Evolutionary conservation across 2,329 filamentous ascomycete genomes (phyloP).

Genomic region (Aspergillus fumigatiaffinis): DNA sequence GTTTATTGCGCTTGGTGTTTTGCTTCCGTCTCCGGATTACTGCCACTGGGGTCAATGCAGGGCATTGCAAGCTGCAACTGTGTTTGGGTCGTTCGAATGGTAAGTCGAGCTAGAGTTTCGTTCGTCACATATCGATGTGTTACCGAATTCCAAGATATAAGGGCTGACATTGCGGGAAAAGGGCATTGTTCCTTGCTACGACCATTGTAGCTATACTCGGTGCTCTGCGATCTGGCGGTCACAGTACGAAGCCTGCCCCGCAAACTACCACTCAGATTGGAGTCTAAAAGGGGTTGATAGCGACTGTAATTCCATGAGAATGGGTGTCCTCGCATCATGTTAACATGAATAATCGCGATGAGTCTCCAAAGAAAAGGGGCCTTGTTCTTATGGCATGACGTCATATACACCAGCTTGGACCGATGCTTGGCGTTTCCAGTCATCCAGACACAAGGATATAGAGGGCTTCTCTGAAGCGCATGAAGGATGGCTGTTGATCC

Average conservation of each 20-base stretch:
- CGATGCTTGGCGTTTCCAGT: not conserved
- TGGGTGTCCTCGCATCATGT: not conserved
- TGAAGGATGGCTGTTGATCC: not conserved
- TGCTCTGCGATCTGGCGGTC: conserved; percentile 39
- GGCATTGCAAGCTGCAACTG: conserved; percentile 51
- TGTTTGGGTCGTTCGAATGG: conserved; percentile 49
- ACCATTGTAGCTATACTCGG: conserved; percentile 48
- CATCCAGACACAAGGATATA: not conserved
- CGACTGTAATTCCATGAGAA: not conserved
- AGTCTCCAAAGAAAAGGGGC: not conserved
- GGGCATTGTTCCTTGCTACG: conserved; percentile 47
- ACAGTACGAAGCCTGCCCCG: conserved; percentile 20
- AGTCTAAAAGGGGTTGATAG: conserved; percentile 2
- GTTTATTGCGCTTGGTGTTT: conserved; percentile 70
- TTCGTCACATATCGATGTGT: not conserved
- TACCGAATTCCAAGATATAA: not conserved
- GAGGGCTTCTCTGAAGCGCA: not conserved
- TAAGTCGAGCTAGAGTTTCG: conserved; percentile 21
- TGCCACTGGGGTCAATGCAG: conserved; percentile 57
- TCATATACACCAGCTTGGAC: not conserved
- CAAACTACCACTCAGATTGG: conserved; percentile 18
- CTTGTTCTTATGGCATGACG: not conserved
- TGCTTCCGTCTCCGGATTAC: conserved; percentile 53
- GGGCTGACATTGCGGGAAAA: conserved; percentile 12
- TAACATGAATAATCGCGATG: not conserved